phyloP scores from a whole-genome alignment of 148 eudicot species.

The Fagopyrum homotropicum region DNA sequence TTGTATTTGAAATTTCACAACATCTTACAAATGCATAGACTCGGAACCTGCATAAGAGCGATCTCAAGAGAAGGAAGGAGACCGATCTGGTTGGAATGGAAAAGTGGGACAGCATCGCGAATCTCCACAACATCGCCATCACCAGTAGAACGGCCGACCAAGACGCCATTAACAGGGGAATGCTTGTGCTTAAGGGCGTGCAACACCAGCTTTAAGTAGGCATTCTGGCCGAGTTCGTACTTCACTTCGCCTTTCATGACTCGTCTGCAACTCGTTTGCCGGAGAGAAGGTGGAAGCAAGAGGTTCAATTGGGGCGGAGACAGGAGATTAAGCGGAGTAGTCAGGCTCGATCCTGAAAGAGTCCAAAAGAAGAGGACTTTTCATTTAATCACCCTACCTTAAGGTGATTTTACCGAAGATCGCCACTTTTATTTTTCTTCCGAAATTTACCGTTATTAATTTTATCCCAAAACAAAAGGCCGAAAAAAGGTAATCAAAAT shows the following conservation, averaged over 20 bases:
- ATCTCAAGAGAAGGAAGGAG: conserved; percentile 10
- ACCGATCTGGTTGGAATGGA: conserved; percentile 8
- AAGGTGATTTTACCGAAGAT: not conserved
- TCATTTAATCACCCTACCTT: not conserved
- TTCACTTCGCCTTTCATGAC: conserved; percentile 4
- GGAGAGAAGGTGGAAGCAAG: not conserved
- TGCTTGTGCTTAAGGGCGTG: conserved; percentile 9
- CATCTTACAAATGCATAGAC: too few relatives aligned
- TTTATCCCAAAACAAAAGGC: too few relatives aligned
- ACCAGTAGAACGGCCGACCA: too few relatives aligned
- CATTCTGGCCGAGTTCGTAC: conserved; percentile 7
- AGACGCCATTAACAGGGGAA: conserved; percentile 6
- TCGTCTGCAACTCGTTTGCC: not conserved
- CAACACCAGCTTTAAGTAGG: conserved; percentile 6
- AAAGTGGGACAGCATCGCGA: conserved; percentile 4
- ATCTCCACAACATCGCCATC: too few relatives aligned
- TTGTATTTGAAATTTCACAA: too few relatives aligned
- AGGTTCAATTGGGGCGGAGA: not conserved
- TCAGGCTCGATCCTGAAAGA: not conserved
- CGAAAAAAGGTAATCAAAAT: too few relatives aligned
- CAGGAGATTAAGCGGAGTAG: not conserved
- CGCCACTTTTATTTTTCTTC: not conserved
- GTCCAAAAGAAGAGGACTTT: not conserved
- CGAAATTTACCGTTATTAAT: too few relatives aligned
- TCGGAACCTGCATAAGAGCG: conserved; percentile 4